These are phyloP conservation scores for Arxiozyma slooffiae DNA, from an alignment of 1,139 yeast species.

Conservation along the genomic window DNA sequence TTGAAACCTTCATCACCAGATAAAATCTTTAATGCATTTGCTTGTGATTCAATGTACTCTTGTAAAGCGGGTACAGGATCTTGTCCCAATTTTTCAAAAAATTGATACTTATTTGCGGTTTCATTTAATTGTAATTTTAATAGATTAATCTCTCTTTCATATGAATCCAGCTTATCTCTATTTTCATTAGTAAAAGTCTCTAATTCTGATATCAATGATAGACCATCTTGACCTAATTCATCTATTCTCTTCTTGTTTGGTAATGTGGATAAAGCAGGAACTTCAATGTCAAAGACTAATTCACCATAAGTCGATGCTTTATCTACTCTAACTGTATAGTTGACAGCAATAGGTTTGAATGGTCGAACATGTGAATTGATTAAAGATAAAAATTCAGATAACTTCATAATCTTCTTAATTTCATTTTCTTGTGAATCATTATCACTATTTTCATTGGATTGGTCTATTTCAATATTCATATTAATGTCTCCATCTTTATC, in stretches of 20 bases:
- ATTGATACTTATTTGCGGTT: constrained; percentile 54
- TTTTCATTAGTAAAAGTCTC: constrained; percentile 47
- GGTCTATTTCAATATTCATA: constrained; percentile 2
- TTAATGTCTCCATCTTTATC: constrained; percentile 5
- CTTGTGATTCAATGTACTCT: constrained; percentile 64
- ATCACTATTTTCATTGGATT: background rate
- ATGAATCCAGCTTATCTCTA: constrained; percentile 29
- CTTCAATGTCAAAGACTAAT: constrained; percentile 61
- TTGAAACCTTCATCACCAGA: constrained; percentile 83
- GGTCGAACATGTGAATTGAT: constrained; percentile 59
- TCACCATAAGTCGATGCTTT: constrained; percentile 77
- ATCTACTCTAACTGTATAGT: constrained; percentile 66
- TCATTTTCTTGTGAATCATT: constrained; percentile 16
- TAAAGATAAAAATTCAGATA: constrained; percentile 66
- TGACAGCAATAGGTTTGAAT: constrained; percentile 65
- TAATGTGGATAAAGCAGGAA: constrained; percentile 23
- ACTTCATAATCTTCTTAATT: constrained; percentile 37
- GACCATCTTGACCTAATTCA: constrained; percentile 35
- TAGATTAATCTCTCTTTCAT: constrained; percentile 21
- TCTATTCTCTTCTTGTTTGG: constrained; percentile 4
- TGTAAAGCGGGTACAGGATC: constrained; percentile 71
- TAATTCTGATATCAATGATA: constrained; percentile 34
- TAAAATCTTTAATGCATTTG: constrained; percentile 64
- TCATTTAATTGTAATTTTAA: constrained; percentile 41
- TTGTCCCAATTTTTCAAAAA: constrained; percentile 61